Evolutionary conservation across 1,284 basidiomycete species (phyloP), one percentile per base, ranked within the genome.

Genomic region (Ceratobasidium sp.): DNA sequence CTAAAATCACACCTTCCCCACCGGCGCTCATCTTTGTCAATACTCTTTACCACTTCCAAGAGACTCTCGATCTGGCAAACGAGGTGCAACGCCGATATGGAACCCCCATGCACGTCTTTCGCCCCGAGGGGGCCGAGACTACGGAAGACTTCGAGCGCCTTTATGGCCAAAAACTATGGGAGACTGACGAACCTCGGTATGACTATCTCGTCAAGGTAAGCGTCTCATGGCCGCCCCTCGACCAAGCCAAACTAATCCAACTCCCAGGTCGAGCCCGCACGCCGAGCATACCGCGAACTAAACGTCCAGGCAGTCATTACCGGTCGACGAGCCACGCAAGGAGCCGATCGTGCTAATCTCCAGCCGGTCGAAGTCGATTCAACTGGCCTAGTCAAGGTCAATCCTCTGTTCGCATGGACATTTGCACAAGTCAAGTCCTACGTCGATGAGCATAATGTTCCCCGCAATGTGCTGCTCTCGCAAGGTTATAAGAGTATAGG

Each of bases 401-500:
- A 99, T 78, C 96, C 97, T 0, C 83, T 99, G 32, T 95, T 91
- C 76, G 83, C 87, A 40, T 99, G 96, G 97, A 87, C 86, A 25
- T 97, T 98, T 79, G 79, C 82, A 13, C 81, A 94, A 65, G 93
- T 98, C 25, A 90, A 98, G 74, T 88, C 87, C 76, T 97, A 98
- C 78, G 85, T 96, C 70, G 87, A 88, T 68, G 83, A 86, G 72
- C 88, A 98, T 80, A 82, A 87, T 34, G 95, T 98, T 0, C 96
- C 96, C 1, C 88, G 89, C 75, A 98, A 99, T 82, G 88, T 87
- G 72, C 84, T 99, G 2, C 85, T 98, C 45, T 89, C 89, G 73
- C 86, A 94, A 77, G 96, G 96, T 1, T 99, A 98, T 83, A 90
- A 89, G 75, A 94, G 92, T 75, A 88, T 99, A 72, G 96, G 96